phyloP scores from a whole-genome alignment of 371 early-diverging fungal species.

The Encephalitozoon hellem region DNA sequence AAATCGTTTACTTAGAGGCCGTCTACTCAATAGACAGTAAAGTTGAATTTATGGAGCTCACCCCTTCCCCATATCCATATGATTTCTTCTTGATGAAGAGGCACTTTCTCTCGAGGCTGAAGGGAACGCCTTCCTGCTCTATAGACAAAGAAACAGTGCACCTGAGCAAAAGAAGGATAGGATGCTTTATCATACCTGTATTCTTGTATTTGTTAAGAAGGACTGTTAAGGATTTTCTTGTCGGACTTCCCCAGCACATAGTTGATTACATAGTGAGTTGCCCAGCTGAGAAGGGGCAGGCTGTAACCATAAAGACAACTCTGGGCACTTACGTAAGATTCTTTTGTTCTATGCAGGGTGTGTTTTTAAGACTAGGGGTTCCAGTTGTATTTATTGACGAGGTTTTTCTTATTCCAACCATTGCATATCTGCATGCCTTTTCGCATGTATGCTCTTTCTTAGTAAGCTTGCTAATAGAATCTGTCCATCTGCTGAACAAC shows the following conservation, averaged over 20 bases:
- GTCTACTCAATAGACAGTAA: background rate
- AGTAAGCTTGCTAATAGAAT: background rate
- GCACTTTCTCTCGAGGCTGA: background rate
- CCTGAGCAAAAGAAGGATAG: background rate
- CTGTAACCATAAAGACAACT: background rate
- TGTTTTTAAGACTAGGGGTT: background rate
- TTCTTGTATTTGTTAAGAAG: background rate
- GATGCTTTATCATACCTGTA: background rate
- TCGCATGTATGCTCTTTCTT: background rate
- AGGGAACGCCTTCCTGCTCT: background rate
- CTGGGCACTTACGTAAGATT: background rate
- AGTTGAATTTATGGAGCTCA: background rate
- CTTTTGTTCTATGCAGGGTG: background rate
- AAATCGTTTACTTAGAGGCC: background rate
- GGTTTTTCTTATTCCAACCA: background rate
- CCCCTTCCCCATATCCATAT: background rate
- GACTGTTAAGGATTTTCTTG: background rate
- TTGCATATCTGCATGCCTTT: background rate
- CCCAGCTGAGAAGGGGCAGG: background rate
- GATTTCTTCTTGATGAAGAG: background rate
- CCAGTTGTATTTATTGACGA: background rate
- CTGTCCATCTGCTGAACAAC: slow-evolving; percentile 1
- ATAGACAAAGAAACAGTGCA: background rate
- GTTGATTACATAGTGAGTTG: background rate
- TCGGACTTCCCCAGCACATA: background rate